Conservation (phyloP, 2,329 filamentous ascomycete species). For the Botrytis paeoniae region DNA sequence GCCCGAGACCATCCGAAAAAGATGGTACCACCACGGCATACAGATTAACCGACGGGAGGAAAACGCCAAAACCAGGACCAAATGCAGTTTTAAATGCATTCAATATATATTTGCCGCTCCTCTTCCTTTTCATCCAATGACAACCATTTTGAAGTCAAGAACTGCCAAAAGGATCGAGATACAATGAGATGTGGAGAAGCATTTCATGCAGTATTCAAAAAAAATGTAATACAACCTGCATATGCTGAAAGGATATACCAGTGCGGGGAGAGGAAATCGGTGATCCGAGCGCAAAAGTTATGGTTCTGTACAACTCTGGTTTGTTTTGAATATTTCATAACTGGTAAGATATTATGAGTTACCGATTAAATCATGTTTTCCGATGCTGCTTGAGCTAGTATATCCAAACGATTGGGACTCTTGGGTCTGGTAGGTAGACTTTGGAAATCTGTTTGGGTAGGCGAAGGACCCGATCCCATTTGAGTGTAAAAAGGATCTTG, state of each 20-base stretch:
- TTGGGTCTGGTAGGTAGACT: background rate
- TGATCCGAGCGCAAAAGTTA: background rate
- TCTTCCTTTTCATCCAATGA: background rate
- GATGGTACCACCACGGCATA: background rate
- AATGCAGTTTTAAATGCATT: background rate
- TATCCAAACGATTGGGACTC: background rate
- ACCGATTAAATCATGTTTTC: background rate
- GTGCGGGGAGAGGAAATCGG: background rate
- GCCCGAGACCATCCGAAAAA: background rate
- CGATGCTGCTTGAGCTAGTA: conserved; percentile 15
- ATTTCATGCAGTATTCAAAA: background rate
- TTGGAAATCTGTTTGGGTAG: background rate
- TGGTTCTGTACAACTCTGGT: background rate
- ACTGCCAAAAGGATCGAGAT: background rate
- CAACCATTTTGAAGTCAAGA: background rate
- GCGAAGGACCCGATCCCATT: background rate
- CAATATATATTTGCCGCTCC: background rate
- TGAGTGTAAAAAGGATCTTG: background rate
- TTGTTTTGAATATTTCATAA: background rate
- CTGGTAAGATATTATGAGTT: background rate
- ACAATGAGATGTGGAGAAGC: background rate
- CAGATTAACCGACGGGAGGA: conserved; percentile 1
- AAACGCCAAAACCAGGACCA: background rate
- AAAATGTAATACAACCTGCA: background rate
- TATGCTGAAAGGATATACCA: background rate